Evolutionary conservation across 257 asterid species (phyloP).

Genomic region (Pogostemon cablin): DNA sequence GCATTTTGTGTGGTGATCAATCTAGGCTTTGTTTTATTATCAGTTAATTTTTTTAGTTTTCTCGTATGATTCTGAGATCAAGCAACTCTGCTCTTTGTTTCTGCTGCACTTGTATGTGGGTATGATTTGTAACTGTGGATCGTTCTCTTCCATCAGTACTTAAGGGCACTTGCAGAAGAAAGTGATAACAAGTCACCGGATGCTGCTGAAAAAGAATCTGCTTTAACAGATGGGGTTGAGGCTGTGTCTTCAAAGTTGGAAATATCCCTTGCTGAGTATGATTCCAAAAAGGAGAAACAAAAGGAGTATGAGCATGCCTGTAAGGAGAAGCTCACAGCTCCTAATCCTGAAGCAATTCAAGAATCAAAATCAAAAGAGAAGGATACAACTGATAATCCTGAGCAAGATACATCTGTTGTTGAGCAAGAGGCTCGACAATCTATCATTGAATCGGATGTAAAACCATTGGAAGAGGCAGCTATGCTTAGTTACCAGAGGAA

Average conservation of each 20-base stretch:
- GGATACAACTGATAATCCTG: conserved; percentile 34
- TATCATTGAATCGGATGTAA: conserved; percentile 50
- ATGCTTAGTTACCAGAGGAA: conserved; percentile 66
- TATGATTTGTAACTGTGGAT: conserved; percentile 27
- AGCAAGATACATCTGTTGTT: conserved; percentile 41
- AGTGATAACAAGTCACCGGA: conserved; percentile 52
- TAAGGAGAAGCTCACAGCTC: conserved; percentile 59
- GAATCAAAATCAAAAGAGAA: conserved; percentile 42
- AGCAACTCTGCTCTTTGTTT: background rate
- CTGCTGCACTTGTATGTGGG: background rate
- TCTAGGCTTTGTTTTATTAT: background rate
- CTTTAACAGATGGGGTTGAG: conserved; percentile 61
- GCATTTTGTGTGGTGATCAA: conserved; percentile 3
- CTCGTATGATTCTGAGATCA: background rate
- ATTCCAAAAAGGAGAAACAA: conserved; percentile 67
- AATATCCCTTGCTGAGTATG: conserved; percentile 42
- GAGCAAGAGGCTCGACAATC: conserved; percentile 44
- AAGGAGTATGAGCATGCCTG: conserved; percentile 64
- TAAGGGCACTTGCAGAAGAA: conserved; percentile 75
- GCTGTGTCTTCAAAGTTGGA: conserved; percentile 76
- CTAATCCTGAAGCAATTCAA: conserved; percentile 43
- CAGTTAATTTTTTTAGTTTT: background rate
- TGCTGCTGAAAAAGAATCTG: conserved; percentile 55
- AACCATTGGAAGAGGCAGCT: conserved; percentile 61
- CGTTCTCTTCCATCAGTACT: conserved; percentile 51